These are phyloP conservation scores for Erythrobasidium hasegawianum DNA, from an alignment of 1,284 basidiomycete species.

Conservation along the genomic window DNA sequence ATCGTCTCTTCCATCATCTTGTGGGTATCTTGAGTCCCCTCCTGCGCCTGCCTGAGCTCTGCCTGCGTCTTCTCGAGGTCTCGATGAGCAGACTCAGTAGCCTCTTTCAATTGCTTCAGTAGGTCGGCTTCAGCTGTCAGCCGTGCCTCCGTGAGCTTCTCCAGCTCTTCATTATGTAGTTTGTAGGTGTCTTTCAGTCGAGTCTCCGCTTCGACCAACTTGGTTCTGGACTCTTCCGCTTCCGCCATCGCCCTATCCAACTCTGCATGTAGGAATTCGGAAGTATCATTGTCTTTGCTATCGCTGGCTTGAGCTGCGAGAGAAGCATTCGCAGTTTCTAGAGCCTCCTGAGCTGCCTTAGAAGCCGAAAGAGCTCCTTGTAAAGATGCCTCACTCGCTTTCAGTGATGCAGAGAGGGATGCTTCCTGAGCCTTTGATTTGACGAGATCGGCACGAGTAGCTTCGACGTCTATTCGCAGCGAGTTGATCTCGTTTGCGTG, in stretches of 20 bases:
- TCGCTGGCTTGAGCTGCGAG: conserved; percentile 56
- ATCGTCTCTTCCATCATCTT: neutral
- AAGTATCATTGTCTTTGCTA: conserved; percentile 54
- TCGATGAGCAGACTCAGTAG: no score
- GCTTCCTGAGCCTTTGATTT: neutral
- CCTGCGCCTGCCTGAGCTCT: neutral
- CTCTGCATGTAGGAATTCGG: conserved; percentile 27
- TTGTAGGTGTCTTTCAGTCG: conserved; percentile 3
- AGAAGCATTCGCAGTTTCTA: conserved; percentile 66
- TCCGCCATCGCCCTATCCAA: conserved; percentile 51
- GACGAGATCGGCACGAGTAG: conserved; percentile 4
- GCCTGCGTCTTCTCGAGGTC: conserved; percentile 12
- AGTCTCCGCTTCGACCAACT: conserved; percentile 53
- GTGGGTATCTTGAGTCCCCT: neutral
- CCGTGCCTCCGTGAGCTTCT: conserved; percentile 1
- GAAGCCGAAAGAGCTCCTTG: conserved; percentile 56
- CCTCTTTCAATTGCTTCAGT: conserved; percentile 11
- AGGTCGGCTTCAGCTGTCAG: neutral
- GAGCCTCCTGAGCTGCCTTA: conserved; percentile 75
- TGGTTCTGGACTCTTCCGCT: conserved; percentile 58
- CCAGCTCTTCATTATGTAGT: conserved; percentile 14
- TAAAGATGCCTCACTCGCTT: neutral
- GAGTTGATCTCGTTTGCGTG: neutral
- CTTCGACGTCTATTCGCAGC: conserved; percentile 4
- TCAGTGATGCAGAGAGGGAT: neutral